These are phyloP conservation scores for Globisporangium alternatum DNA, from an alignment of 352 stramenopile species.

Conservation along the genomic window DNA sequence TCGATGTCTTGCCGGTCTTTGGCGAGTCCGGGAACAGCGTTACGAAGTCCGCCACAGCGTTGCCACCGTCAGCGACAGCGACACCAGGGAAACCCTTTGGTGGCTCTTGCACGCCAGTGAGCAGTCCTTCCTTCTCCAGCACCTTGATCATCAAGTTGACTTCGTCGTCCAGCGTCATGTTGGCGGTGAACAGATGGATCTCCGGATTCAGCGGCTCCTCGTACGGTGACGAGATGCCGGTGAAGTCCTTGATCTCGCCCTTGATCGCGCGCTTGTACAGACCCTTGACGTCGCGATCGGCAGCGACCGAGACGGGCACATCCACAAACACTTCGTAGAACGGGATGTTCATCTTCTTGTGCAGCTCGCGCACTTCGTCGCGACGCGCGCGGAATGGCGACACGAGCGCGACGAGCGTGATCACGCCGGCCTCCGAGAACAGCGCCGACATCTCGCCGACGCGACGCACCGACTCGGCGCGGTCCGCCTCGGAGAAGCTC, in stretches of 20 bases:
- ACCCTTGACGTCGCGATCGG: constrained; percentile 97
- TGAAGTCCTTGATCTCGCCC: constrained; percentile 98
- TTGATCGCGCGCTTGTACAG: constrained; percentile 92
- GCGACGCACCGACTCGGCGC: constrained; percentile 95
- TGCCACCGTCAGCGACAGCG: constrained; percentile 86
- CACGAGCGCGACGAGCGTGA: constrained; percentile 97
- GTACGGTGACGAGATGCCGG: constrained; percentile 98
- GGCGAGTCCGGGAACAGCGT: constrained; percentile 57
- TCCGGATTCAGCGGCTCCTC: constrained; percentile 93
- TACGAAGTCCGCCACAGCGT: constrained; percentile 60
- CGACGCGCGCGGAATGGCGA: constrained; percentile 93
- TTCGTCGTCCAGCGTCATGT: constrained; percentile 92
- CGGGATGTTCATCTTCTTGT: constrained; percentile 91
- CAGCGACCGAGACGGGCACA: constrained; percentile 94
- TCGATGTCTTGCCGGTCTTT: constrained; percentile 14
- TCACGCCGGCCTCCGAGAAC: constrained; percentile 95
- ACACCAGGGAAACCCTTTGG: constrained; percentile 68
- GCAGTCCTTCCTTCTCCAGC: constrained; percentile 52
- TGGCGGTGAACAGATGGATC: constrained; percentile 94
- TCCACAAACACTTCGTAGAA: constrained; percentile 99
- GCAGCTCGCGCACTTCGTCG: constrained; percentile 92
- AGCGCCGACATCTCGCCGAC: constrained; percentile 96
- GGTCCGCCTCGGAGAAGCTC: constrained; percentile 93
- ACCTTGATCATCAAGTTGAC: constrained; percentile 61
- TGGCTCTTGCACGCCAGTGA: constrained; percentile 54